These are phyloP conservation scores for Ganoderma sinense DNA, from an alignment of 1,284 basidiomycete species.

Conservation along the genomic window DNA sequence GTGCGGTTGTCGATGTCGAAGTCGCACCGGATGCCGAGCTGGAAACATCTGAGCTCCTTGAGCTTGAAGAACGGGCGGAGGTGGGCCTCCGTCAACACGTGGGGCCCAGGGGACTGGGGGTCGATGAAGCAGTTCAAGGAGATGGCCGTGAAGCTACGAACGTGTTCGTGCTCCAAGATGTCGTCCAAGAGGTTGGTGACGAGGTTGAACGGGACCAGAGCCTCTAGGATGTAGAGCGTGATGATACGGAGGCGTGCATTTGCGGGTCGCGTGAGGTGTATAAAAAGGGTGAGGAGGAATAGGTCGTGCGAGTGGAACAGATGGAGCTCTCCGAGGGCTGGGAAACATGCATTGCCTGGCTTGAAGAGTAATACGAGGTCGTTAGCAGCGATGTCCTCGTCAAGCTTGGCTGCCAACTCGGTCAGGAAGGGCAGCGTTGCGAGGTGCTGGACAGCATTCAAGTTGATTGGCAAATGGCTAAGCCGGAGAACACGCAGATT, in stretches of 20 bases:
- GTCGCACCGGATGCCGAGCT: neutral
- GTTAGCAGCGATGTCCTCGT: neutral
- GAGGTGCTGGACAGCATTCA: neutral
- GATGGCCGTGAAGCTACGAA: neutral
- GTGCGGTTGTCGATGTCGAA: slow-evolving; percentile 9
- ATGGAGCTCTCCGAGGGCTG: neutral
- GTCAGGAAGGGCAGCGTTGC: neutral
- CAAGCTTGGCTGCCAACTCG: neutral
- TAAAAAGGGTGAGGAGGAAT: neutral
- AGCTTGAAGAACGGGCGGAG: neutral
- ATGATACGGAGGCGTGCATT: neutral
- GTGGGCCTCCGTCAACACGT: neutral
- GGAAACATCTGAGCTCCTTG: neutral
- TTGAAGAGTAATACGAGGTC: neutral
- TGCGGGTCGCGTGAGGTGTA: neutral
- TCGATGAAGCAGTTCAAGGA: neutral
- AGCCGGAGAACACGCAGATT: neutral
- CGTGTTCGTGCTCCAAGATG: neutral
- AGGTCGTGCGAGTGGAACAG: neutral
- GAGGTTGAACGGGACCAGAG: neutral
- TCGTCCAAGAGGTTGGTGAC: neutral
- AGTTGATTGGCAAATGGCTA: neutral
- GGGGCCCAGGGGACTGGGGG: neutral
- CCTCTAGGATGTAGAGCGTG: neutral
- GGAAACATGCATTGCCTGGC: neutral